A percentile compares a stretch with the other conserved stretches of the same genome.
phyloP scores from a whole-genome alignment of 805 yeast genomes.

The Monosporozyma unispora region DNA sequence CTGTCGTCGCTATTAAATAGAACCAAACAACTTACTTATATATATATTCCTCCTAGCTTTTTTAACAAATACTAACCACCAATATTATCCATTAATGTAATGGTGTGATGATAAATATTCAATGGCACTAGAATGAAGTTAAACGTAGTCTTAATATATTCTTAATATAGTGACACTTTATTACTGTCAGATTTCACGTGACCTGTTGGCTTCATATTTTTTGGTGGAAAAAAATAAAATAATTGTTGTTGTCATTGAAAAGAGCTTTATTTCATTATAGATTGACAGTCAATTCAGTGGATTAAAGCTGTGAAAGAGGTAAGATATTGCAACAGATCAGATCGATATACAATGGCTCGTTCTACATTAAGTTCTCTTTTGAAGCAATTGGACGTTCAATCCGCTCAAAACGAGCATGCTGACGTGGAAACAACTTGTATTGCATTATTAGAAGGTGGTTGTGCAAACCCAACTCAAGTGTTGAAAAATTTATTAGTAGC shows the following conservation, averaged over 20 bases:
- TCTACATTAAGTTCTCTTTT: constrained; percentile 20
- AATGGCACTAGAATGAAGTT: too few relatives aligned
- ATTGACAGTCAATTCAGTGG: neutral
- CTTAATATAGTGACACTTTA: too few relatives aligned
- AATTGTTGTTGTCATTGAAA: neutral
- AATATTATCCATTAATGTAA: too few relatives aligned
- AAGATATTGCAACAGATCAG: neutral
- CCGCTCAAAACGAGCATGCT: constrained; percentile 21
- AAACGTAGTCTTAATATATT: too few relatives aligned
- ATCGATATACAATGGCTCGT: constrained; percentile 13
- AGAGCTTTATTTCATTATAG: neutral
- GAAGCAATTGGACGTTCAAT: constrained; percentile 24
- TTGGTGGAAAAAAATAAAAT: neutral
- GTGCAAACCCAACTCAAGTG: constrained; percentile 14
- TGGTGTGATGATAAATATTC: too few relatives aligned
- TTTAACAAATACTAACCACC: too few relatives aligned
- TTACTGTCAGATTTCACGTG: neutral
- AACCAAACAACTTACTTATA: too few relatives aligned
- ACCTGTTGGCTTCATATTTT: neutral
- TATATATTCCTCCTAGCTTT: neutral
- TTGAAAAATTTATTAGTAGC: constrained; percentile 47
- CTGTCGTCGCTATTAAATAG: neutral
- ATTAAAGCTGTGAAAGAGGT: neutral
- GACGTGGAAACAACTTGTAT: constrained; percentile 23
- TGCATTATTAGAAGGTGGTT: constrained; percentile 15